These are phyloP conservation scores for Thymus mandschuricus DNA, from an alignment of 257 asterid genomes.

Conservation along the genomic window DNA sequence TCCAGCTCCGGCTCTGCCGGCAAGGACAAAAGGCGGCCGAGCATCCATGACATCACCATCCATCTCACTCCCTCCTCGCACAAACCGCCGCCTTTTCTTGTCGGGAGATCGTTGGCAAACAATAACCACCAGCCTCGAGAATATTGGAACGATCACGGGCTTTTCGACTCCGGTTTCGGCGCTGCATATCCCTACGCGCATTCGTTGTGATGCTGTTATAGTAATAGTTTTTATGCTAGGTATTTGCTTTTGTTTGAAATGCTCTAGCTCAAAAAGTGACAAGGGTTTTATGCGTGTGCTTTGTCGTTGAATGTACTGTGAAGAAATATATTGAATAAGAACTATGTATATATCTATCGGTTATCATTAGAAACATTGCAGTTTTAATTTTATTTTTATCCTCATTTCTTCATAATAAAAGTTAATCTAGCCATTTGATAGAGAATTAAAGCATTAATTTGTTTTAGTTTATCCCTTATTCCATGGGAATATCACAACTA, in stretches of 20 bases:
- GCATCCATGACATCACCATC: conserved; percentile 75
- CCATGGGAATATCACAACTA: no score
- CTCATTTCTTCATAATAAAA: neutral
- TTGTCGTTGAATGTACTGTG: no score
- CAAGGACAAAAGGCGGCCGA: conserved; percentile 76
- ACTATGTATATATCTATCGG: no score
- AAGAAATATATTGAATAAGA: no score
- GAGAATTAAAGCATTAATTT: no score
- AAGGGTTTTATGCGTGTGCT: neutral
- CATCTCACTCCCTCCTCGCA: conserved; percentile 37
- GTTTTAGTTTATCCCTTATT: no score
- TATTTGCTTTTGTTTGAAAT: neutral
- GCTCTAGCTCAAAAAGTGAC: conserved; percentile 1
- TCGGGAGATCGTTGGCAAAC: conserved; percentile 6
- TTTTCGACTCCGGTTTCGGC: conserved; percentile 30
- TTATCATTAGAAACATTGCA: no score
- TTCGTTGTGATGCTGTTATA: neutral
- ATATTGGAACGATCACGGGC: neutral
- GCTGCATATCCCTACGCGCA: conserved; percentile 27
- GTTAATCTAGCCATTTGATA: no score
- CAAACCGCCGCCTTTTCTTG: conserved; percentile 19
- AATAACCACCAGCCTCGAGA: conserved; percentile 10
- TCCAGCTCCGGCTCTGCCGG: conserved; percentile 31
- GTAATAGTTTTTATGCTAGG: neutral
- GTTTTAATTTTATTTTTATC: neutral